Percentiles rank a stretch among this genome's conserved stretches.
Conservation (phyloP, 768 basidiomycete genomes). For the Mycena floridula region DNA sequence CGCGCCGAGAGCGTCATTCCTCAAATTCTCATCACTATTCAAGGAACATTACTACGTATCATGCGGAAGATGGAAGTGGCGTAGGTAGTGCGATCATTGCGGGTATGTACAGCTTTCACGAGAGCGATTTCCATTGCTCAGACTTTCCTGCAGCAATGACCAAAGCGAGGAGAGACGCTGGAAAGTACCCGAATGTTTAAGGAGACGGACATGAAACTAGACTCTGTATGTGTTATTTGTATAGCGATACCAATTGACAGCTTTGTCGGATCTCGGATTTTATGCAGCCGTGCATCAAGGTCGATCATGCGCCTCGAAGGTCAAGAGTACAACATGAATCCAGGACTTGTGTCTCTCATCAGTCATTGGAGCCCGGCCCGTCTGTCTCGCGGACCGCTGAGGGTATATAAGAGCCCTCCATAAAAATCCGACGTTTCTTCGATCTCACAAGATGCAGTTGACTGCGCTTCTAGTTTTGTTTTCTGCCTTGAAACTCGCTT, state of each 20-base stretch:
- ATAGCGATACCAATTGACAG: background rate
- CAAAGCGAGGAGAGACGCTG: slow-evolving; percentile 54
- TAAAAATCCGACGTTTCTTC: too few species aligned
- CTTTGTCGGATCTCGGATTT: too few species aligned
- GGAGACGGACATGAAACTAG: slow-evolving; percentile 18
- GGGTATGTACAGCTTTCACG: slow-evolving; percentile 29
- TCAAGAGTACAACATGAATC: too few species aligned
- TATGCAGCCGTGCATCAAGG: too few species aligned
- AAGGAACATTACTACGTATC: slow-evolving; percentile 71
- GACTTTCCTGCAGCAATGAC: slow-evolving; percentile 54
- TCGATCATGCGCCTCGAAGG: too few species aligned
- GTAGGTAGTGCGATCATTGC: slow-evolving; percentile 98
- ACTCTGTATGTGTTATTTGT: background rate
- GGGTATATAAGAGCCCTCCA: too few species aligned
- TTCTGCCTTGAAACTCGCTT: too few species aligned
- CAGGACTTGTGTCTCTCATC: too few species aligned
- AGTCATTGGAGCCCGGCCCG: too few species aligned
- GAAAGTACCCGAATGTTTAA: slow-evolving; percentile 36
- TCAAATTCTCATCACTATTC: background rate
- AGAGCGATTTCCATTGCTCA: background rate
- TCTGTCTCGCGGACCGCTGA: too few species aligned
- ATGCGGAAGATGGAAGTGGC: slow-evolving; percentile 89
- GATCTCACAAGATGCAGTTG: too few species aligned
- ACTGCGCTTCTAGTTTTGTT: too few species aligned
- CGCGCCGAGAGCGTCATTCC: background rate